These are phyloP conservation scores for button mushroom (Agaricus bisporus) DNA, from an alignment of 768 basidiomycete genomes.

Conservation along the genomic window DNA sequence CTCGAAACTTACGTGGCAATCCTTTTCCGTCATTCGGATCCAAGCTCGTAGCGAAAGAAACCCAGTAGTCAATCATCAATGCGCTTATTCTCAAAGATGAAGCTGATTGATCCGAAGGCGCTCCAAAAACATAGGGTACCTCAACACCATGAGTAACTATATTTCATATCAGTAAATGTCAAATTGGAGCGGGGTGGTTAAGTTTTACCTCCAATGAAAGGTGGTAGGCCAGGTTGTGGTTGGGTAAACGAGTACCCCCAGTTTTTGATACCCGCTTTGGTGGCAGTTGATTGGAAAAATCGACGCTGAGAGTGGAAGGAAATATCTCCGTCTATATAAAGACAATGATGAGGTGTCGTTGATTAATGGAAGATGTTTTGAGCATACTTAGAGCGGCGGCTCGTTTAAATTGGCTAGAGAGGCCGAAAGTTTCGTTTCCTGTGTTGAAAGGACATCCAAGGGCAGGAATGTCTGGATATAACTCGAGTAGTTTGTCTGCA, in stretches of 20 bases:
- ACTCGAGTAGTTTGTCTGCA: slow-evolving; percentile 21
- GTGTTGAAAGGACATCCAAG: slow-evolving; percentile 41
- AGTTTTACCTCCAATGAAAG: slow-evolving; percentile 24
- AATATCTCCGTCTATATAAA: slow-evolving; percentile 29
- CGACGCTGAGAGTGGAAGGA: slow-evolving; percentile 33
- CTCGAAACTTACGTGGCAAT: slow-evolving; percentile 18
- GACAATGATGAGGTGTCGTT: background rate
- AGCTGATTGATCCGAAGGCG: slow-evolving; percentile 18
- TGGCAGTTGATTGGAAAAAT: slow-evolving; percentile 32
- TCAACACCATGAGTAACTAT: slow-evolving; percentile 19
- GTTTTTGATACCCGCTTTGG: slow-evolving; percentile 27
- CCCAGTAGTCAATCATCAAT: slow-evolving; percentile 37
- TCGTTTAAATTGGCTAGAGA: slow-evolving; percentile 27
- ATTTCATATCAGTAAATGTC: background rate
- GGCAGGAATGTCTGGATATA: slow-evolving; percentile 37
- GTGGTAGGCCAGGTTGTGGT: slow-evolving; percentile 21
- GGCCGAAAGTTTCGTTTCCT: slow-evolving; percentile 40
- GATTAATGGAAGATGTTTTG: background rate
- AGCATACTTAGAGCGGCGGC: slow-evolving; percentile 22
- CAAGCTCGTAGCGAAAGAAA: slow-evolving; percentile 32
- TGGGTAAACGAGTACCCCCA: slow-evolving; percentile 41
- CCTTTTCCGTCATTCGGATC: slow-evolving; percentile 34
- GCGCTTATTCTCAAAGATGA: slow-evolving; percentile 20
- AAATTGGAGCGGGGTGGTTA: background rate
- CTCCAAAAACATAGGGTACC: slow-evolving; percentile 29